Evolutionary conservation across 106 monocot species (phyloP).

Genomic region (Allium sativum): DNA sequence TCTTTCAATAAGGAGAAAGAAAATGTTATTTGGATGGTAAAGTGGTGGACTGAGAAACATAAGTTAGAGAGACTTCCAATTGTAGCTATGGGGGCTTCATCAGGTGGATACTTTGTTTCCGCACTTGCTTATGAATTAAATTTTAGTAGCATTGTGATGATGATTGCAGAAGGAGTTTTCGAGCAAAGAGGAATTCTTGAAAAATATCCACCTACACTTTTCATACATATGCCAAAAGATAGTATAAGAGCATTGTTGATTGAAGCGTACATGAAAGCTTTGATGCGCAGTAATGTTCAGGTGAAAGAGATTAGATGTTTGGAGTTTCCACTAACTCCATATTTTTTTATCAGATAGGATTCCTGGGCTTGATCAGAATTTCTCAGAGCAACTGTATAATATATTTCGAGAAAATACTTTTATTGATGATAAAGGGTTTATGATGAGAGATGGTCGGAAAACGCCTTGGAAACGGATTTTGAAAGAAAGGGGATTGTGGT

Average conservation of each 20-base stretch:
- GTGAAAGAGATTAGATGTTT: slow-evolving; percentile 56
- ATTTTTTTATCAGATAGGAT: slow-evolving; percentile 64
- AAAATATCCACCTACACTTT: slow-evolving; percentile 67
- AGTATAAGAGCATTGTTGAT: slow-evolving; percentile 26
- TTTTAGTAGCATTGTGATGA: slow-evolving; percentile 58
- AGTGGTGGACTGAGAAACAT: slow-evolving; percentile 40
- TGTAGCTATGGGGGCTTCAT: slow-evolving; percentile 74
- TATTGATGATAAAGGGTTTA: slow-evolving; percentile 52
- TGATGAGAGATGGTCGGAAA: slow-evolving; percentile 66
- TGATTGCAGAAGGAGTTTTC: slow-evolving; percentile 87
- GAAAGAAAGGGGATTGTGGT: slow-evolving; percentile 16
- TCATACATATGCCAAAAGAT: slow-evolving; percentile 95
- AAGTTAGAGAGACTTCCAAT: slow-evolving; percentile 46
- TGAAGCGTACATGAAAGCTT: slow-evolving; percentile 36
- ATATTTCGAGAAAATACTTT: slow-evolving; percentile 53
- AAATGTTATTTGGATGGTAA: slow-evolving; percentile 35
- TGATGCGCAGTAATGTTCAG: slow-evolving; percentile 43
- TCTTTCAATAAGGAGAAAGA: slow-evolving; percentile 46
- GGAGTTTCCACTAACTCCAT: slow-evolving; percentile 60
- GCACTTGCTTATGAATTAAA: slow-evolving; percentile 53
- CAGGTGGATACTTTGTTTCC: slow-evolving; percentile 83
- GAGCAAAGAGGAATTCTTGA: slow-evolving; percentile 16
- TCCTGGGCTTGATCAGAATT: slow-evolving; percentile 33
- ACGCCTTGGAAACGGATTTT: slow-evolving; percentile 59
- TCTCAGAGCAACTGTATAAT: slow-evolving; percentile 47